phyloP scores from a whole-genome alignment of 768 basidiomycete species.

The Russula compacta region DNA sequence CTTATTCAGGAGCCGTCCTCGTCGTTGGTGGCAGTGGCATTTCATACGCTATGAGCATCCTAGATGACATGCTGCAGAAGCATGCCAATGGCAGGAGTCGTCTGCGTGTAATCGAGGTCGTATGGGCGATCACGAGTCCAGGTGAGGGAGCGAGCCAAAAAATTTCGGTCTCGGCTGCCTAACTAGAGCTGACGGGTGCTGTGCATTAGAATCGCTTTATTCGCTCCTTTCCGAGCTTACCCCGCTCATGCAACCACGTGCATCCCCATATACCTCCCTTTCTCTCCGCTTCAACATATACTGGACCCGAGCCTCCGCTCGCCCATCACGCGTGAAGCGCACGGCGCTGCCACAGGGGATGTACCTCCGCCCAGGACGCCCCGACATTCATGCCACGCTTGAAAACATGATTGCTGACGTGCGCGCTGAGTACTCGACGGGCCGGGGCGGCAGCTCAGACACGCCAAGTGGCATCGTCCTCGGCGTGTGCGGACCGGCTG shows the following conservation, averaged over 20 bases:
- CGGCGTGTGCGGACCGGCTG: conserved; percentile 35
- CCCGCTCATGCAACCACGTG: conserved; percentile 30
- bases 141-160: conserved; percentile 26
- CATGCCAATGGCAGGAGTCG: conserved; percentile 29
- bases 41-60: conserved; percentile 43
- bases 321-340: conserved; percentile 17
- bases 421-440: conserved; percentile 17
- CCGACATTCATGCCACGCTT: conserved; percentile 21
- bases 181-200: conserved; percentile 19
- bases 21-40: conserved; percentile 56
- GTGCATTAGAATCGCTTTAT: conserved; percentile 27
- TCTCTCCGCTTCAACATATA: conserved; percentile 34
- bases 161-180: conserved; percentile 1
- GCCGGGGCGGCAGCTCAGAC: conserved; percentile 1
- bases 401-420: conserved; percentile 22
- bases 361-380: conserved; percentile 25
- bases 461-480: conserved; percentile 30
- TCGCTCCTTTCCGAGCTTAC: conserved; percentile 33
- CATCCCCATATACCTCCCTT: conserved; percentile 22
- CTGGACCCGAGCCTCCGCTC: conserved; percentile 34
- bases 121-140: conserved; percentile 45
- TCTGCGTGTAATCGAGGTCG: conserved; percentile 39
- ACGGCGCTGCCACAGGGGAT: conserved; percentile 24
- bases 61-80: conserved; percentile 43
- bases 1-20: conserved; percentile 46